These are phyloP conservation scores for Botrytis paeoniae DNA, from an alignment of 2,329 filamentous ascomycete genomes.

Conservation along the genomic window DNA sequence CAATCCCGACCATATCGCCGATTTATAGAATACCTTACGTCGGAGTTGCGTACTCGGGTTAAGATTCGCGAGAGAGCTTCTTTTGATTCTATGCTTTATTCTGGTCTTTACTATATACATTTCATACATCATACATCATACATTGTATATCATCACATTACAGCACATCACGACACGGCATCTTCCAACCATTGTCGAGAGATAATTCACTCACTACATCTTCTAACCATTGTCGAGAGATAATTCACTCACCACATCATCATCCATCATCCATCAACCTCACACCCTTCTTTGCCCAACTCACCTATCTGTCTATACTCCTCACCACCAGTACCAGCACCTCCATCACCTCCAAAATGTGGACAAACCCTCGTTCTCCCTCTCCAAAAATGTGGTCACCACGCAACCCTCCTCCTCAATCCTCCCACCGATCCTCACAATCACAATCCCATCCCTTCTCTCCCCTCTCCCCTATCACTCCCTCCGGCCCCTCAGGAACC, in stretches of 20 bases:
- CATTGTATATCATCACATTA: background rate
- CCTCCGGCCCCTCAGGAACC: constrained; percentile 1
- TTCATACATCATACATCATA: background rate
- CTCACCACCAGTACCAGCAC: background rate
- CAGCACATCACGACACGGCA: no score
- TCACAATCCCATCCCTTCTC: constrained; percentile 23
- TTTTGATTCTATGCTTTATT: background rate
- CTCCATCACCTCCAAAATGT: background rate
- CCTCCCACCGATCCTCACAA: background rate
- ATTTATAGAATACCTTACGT: constrained; percentile 1
- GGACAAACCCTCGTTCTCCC: constrained; percentile 4
- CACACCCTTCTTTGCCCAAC: background rate
- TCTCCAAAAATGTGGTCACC: constrained; percentile 12
- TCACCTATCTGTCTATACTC: background rate
- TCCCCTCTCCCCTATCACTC: constrained; percentile 25
- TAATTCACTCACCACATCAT: background rate
- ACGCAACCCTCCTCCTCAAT: constrained; percentile 1
- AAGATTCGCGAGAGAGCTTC: background rate
- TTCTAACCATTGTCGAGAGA: no score
- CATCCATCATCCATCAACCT: background rate
- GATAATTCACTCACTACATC: background rate
- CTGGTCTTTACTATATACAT: background rate
- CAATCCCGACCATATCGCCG: background rate
- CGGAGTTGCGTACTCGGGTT: constrained; percentile 8
- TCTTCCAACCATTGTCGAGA: background rate